A percentile compares a stretch with the other conserved stretches of the same genome.
phyloP scores from a whole-genome alignment of 805 yeast species.

The Saturnispora diversa region DNA sequence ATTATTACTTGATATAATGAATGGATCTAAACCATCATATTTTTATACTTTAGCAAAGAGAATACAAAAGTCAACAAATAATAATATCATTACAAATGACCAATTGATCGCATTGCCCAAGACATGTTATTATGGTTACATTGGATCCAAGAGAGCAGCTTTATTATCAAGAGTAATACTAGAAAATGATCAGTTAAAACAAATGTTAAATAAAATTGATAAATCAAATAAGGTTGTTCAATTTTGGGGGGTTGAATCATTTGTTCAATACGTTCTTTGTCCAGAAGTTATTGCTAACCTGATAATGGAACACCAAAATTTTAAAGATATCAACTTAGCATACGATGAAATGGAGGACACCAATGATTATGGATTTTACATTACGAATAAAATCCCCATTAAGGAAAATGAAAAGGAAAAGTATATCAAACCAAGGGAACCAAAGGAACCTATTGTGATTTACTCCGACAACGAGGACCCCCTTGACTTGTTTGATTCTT shows the following conservation, averaged over 20 bases:
- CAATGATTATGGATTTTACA: constrained; percentile 29
- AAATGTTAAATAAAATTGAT: constrained; percentile 24
- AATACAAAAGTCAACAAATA: constrained; percentile 32
- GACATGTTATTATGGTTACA: constrained; percentile 48
- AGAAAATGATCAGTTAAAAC: constrained; percentile 23
- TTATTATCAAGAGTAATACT: constrained; percentile 38
- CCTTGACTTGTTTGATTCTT: background rate
- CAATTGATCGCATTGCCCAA: constrained; percentile 43
- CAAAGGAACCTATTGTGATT: no score
- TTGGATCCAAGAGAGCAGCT: constrained; percentile 52
- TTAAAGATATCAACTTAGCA: constrained; percentile 34
- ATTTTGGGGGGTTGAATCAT: constrained; percentile 56
- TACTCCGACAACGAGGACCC: no score
- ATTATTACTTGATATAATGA: constrained; percentile 21
- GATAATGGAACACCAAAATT: constrained; percentile 39
- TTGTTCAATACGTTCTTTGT: constrained; percentile 50
- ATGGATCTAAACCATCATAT: constrained; percentile 38
- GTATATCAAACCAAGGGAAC: background rate
- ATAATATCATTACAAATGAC: constrained; percentile 37
- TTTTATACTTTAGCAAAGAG: constrained; percentile 45
- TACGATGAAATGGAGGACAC: constrained; percentile 41
- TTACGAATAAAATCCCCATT: constrained; percentile 24
- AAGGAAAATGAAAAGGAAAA: constrained; percentile 1
- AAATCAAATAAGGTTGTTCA: constrained; percentile 38
- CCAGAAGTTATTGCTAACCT: constrained; percentile 52